phyloP scores from a whole-genome alignment of 108 stramenopile species.

The Cyclotella cryptica region DNA sequence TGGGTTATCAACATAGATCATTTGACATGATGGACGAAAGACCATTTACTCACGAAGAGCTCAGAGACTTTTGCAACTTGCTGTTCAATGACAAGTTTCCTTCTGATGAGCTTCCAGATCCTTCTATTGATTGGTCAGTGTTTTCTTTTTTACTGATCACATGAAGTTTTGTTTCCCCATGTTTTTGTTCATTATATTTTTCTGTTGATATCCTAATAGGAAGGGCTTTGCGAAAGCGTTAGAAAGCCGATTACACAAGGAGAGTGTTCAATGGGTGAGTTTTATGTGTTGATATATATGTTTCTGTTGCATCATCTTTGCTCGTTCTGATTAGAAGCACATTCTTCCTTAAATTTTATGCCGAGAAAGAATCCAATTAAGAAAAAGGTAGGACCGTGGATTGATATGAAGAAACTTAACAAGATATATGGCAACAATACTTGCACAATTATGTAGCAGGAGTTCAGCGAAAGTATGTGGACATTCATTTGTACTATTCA shows the following conservation, averaged over 20 bases:
- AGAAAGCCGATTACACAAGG: slow-evolving; percentile 36
- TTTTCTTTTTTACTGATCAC: background rate
- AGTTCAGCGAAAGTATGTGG: background rate
- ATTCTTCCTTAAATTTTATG: background rate
- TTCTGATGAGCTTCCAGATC: slow-evolving; percentile 78
- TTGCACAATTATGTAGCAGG: slow-evolving; percentile 25
- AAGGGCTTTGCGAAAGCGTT: slow-evolving; percentile 59
- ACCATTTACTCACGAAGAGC: slow-evolving; percentile 62
- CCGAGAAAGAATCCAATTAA: slow-evolving; percentile 59
- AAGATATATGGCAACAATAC: slow-evolving; percentile 18
- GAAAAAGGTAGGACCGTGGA: slow-evolving; percentile 75
- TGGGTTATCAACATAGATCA: slow-evolving; percentile 81
- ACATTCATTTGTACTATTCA: no score
- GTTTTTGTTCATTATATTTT: background rate
- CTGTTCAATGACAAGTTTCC: slow-evolving; percentile 55
- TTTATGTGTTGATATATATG: background rate
- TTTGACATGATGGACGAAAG: slow-evolving; percentile 92
- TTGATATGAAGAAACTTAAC: slow-evolving; percentile 63
- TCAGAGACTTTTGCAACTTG: slow-evolving; percentile 72
- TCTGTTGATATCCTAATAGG: slow-evolving; percentile 4
- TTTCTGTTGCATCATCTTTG: background rate
- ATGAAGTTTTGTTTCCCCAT: background rate
- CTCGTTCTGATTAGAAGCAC: background rate
- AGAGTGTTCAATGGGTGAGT: slow-evolving; percentile 62
- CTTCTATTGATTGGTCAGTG: slow-evolving; percentile 61